phyloP scores from a whole-genome alignment of 192 early-diverging fungal genomes.

The Entomortierella chlamydospora region DNA sequence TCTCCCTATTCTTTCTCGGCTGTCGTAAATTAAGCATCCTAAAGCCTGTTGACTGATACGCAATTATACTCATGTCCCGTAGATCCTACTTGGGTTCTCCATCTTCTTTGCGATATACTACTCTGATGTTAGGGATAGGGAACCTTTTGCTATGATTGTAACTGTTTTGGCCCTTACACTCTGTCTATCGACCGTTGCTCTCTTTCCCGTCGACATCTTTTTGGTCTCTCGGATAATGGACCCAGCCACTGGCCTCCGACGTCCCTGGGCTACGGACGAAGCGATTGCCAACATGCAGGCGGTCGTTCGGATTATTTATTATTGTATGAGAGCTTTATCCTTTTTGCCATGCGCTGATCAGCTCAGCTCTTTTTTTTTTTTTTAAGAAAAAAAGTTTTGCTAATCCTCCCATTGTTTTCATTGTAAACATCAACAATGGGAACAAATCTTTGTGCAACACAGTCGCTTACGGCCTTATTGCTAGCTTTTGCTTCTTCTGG shows the following conservation, averaged over 20 bases:
- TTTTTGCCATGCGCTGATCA: conserved; percentile 3
- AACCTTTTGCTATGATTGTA: conserved; percentile 63
- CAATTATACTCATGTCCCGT: too few species aligned
- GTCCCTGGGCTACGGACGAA: conserved; percentile 68
- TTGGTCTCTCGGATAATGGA: conserved; percentile 67
- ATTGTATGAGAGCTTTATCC: conserved; percentile 37
- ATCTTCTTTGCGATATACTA: conserved; percentile 64
- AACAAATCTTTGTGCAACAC: too few species aligned
- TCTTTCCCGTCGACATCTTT: conserved; percentile 70
- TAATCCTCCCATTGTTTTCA: too few species aligned
- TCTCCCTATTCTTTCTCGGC: neutral
- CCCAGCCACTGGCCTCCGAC: conserved; percentile 61
- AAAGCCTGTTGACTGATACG: neutral
- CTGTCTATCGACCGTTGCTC: conserved; percentile 59
- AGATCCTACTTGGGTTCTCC: conserved; percentile 61
- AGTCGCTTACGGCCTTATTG: conserved; percentile 63
- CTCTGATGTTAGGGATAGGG: conserved; percentile 60
- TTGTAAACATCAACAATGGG: too few species aligned
- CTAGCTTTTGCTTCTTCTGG: conserved; percentile 59
- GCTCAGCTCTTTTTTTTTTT: neutral
- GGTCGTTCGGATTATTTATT: conserved; percentile 59
- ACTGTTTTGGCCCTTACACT: conserved; percentile 61
- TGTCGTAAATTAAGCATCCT: neutral
- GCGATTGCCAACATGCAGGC: conserved; percentile 55
- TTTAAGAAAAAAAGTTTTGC: conserved; percentile 3